Evolutionary conservation across 345 rosid species (phyloP).

Genomic region (Brassica carinata): DNA sequence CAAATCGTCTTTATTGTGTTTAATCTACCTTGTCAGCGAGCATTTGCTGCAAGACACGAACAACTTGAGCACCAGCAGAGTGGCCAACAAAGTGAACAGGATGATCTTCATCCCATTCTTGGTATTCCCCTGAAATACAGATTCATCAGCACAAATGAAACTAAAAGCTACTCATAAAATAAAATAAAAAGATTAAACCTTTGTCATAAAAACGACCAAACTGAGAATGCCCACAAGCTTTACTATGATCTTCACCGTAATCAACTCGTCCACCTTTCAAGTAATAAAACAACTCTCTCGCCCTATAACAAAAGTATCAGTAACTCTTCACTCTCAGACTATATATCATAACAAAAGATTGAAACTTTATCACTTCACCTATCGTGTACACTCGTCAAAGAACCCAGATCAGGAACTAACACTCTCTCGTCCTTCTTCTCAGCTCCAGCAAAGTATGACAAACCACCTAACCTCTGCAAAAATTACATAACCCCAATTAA

Average conservation of each 20-base stretch:
- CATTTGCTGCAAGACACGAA: constrained; percentile 99
- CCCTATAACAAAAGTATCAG: constrained; percentile 51
- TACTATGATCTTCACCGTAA: constrained; percentile 92
- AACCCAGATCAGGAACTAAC: constrained; percentile 96
- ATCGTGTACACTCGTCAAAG: constrained; percentile 86
- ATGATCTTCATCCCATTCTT: constrained; percentile 94
- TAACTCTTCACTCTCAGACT: background rate
- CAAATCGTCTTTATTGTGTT: background rate
- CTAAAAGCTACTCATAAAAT: background rate
- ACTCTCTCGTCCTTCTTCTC: constrained; percentile 97
- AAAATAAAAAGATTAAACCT: constrained; percentile 46
- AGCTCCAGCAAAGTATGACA: constrained; percentile 95
- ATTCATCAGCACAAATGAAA: constrained; percentile 25
- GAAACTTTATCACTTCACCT: constrained; percentile 42
- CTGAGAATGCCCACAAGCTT: constrained; percentile 82
- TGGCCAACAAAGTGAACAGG: constrained; percentile 98
- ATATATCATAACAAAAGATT: constrained; percentile 16
- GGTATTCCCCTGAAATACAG: constrained; percentile 64
- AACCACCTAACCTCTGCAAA: constrained; percentile 81
- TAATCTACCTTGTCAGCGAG: constrained; percentile 78
- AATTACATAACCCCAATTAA: constrained; percentile 13
- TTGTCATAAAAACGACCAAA: constrained; percentile 79
- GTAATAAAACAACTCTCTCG: constrained; percentile 91
- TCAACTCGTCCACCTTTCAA: constrained; percentile 93
- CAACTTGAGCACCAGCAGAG: constrained; percentile 98